Evolutionary conservation across 208 protist species (phyloP), one percentile per base, ranked within the genome.

Genomic region (Leishmania major): DNA sequence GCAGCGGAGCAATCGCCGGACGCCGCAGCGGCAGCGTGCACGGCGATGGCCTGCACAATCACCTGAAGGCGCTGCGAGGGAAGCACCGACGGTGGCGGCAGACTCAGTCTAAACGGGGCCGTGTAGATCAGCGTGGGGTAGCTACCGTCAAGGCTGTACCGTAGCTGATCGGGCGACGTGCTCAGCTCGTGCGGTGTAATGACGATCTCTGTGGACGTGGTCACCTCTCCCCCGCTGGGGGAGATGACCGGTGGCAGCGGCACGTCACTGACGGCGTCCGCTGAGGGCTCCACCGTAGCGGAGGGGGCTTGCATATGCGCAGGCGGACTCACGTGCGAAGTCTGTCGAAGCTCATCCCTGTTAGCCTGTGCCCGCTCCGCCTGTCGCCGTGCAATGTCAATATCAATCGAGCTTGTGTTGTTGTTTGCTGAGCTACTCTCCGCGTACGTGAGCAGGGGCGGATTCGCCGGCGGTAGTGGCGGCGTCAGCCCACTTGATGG

Each of bases 101-200:
- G 35, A 17, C 88, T 89, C n/a, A 97, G 86, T n/a, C 81, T 92
- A 78, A 97, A 95, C 7, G 94, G 92, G 8, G 84, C 90, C 45
- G 84, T 91, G 87, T 97, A 97, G 43, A 94, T 57, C 62, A 94
- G 53, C n/a, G 80, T 94, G 17, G 94, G 94, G 67, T 91, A 90
- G 70, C 87, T 90, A 59, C 94, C 94, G 53, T 97, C 94, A 19
- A 92, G 82, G 82, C 94, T 97, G 89, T 96, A 97, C 57, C 91
- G 91, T 22, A 97, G 86, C 83, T 95, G 90, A 78, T 94, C 90
- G 6, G 85, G 79, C 17, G 87, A 84, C 25, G 75, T 80, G 81
- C 88, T 93, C 15, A 82, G 78, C 57, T 87, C 84, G 72, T 91
- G 82, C 4, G 88, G 92, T 22, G 90, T 78, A 40, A 97, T 92